Base-by-base conservation (phyloP, 331 rosid genomes). In the Telfairia occidentalis region DNA sequence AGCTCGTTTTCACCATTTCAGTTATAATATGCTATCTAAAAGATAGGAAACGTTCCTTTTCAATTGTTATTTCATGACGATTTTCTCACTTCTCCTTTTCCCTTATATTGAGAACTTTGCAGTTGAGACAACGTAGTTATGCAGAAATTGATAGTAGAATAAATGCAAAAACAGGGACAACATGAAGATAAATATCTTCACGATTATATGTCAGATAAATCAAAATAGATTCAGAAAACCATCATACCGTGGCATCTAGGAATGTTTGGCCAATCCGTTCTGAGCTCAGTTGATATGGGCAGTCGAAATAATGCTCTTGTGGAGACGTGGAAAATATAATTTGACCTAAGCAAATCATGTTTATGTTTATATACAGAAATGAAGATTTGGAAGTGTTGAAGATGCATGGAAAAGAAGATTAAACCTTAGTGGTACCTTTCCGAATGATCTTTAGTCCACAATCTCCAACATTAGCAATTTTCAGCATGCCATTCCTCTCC, bases 231-330 rank as follows among this genome's bases (percentile, higher is more conserved):
- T 46, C 7, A 46, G 59, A 28, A 71, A 30, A 70, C 18, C 65
- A 45, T 49, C 53, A 73, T 89, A 93, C 97, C 92, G 21, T 77
- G 28, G 97, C 99, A 77, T 92, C 96, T 34, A 86, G 96, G 82
- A 86, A 92, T 40, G 97, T 92, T 81, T 95, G 99, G 78, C 97
- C 90, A 64, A 79, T 82, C n/a, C 66, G 75, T 85, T 85, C 86
- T 71, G 97, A 95, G 87, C 96, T 86, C 75, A 91, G 85, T 83
- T 94, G 97, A 81, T 77, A 94, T 24, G 97, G 98, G 78, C 96
- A 94, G 50, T 94, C 92, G 76, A 94, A 94, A 74, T 88, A 94
- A 83, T 91, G 98, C 81, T 94, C 98, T 81, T 94, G 98, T 8
- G 97, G 97, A 77, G 85, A 81, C 43, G 96, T 86, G 74, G 97